Percentiles rank a stretch among this genome's conserved stretches.
Conservation (phyloP, 495 filamentous ascomycete genomes). For the Penicillium odoratum region DNA sequence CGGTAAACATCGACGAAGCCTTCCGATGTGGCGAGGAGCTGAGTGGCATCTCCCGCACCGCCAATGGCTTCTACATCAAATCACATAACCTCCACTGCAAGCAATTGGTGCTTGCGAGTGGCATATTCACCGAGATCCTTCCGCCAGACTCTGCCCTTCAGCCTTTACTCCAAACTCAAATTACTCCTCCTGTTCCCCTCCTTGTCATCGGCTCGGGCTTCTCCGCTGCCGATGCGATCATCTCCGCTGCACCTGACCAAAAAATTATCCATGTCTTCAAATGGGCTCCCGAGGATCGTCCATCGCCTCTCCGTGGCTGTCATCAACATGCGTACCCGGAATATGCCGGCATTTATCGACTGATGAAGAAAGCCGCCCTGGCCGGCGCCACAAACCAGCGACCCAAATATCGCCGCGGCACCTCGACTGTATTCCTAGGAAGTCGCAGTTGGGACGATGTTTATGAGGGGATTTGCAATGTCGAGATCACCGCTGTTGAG, state of each 20-base stretch:
- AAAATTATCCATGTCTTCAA: conserved; percentile 64
- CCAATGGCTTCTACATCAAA: conserved; percentile 52
- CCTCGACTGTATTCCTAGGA: conserved; percentile 47
- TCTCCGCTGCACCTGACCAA: conserved; percentile 49
- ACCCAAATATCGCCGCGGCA: conserved; percentile 31
- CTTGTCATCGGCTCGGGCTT: conserved; percentile 67
- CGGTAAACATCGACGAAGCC: conserved; percentile 52
- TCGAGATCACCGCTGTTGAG: conserved; percentile 47
- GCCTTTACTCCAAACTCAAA: conserved; percentile 35
- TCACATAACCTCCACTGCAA: conserved; percentile 58
- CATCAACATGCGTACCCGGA: conserved; percentile 68
- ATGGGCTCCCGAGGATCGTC: conserved; percentile 57
- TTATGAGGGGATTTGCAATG: conserved; percentile 63
- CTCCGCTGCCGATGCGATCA: conserved; percentile 63
- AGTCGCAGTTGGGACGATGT: conserved; percentile 49
- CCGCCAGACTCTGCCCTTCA: conserved; percentile 51
- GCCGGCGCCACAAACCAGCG: conserved; percentile 19
- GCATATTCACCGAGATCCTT: conserved; percentile 60
- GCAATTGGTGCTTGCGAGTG: conserved; percentile 63
- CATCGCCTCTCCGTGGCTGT: conserved; percentile 60
- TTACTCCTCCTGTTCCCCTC: conserved; percentile 33
- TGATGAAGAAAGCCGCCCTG: conserved; percentile 59
- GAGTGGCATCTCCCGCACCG: conserved; percentile 43
- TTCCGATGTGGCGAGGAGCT: conserved; percentile 48
- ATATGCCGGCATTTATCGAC: conserved; percentile 62